Evolutionary conservation across 1,284 basidiomycete species (phyloP), one percentile per base, ranked within the genome.

Genomic region (Papiliotrema terrestris): DNA sequence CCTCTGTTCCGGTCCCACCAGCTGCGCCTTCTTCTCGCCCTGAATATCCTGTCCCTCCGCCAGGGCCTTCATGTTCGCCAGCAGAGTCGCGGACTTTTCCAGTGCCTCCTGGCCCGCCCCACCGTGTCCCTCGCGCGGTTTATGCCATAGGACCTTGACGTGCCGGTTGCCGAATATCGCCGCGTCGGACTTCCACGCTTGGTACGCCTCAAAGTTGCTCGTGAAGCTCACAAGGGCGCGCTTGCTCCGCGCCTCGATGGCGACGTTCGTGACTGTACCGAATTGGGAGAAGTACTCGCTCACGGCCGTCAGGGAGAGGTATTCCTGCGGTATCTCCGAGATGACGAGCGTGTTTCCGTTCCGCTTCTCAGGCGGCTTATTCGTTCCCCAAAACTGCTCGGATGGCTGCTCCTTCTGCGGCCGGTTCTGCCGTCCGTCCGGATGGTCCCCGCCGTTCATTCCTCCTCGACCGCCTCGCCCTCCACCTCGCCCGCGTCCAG

Each of bases 111-210:
- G 78, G 1, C 90, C 91, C 17, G 79, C 81, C 59, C 83, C 84
- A 15, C 90, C 91, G 65, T 91, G 88, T 0, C 91, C 91, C 52
- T 88, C 88, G 82, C 91, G 83, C 2, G 91, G 91, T 62, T 86
- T 81, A 78, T 94, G 91, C 91, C 91, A 94, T 65, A 92, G 88
- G 41, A 94, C 82, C 74, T 95, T 96, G 64, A 97, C 92, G 71
- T 97, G 97, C 41, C 94, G 84, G 66, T 93, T 94, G 17, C 86
- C 86, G 69, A 97, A 96, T 25, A 97, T 87, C 17, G 92, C 91
- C 58, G 95, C 91, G 70, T 95, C 90, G 25, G 85, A 86, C 72
- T 88, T 89, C 88, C 94, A 93, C 0, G 94, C 94, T 22, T 84
- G 81, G 66, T 87, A 85, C 1, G 94, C 94, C 69, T 94, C 88